phyloP scores from a whole-genome alignment of 179 eudicot genomes.

The Carnegiea gigantea region DNA sequence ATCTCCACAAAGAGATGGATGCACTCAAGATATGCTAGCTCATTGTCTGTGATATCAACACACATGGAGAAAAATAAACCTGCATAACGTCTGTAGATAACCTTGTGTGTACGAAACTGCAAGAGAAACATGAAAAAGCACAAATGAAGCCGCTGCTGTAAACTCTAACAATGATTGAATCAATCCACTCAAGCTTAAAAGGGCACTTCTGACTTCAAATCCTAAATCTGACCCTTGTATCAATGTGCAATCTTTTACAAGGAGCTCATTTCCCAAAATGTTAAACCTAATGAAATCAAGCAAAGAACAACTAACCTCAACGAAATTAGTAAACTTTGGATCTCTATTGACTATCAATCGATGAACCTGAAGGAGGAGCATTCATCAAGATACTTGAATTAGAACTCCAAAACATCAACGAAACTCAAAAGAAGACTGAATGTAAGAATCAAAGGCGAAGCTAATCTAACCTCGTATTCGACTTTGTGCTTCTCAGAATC shows the following conservation, averaged over 20 bases:
- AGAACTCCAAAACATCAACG: conserved; percentile 6
- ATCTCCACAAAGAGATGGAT: conserved; percentile 99
- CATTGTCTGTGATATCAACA: conserved; percentile 96
- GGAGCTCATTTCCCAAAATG: neutral
- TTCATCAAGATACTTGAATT: neutral
- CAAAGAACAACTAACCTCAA: conserved; percentile 52
- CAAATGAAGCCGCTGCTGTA: neutral
- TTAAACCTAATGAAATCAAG: neutral
- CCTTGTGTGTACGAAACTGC: conserved; percentile 96
- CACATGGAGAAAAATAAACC: conserved; percentile 94
- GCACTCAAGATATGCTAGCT: conserved; percentile 85
- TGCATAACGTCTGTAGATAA: conserved; percentile 93
- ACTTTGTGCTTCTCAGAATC: conserved; percentile 99
- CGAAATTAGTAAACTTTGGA: conserved; percentile 93
- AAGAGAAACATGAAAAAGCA: conserved; percentile 14
- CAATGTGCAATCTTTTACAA: too few species aligned
- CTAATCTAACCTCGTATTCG: conserved; percentile 74
- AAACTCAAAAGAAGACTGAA: neutral
- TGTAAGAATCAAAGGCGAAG: neutral
- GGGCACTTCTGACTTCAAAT: neutral
- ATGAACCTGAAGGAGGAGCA: conserved; percentile 57
- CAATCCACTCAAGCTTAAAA: neutral
- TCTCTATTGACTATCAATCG: conserved; percentile 92
- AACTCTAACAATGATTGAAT: neutral
- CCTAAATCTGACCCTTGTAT: too few species aligned